Base-by-base conservation (phyloP, 169 alveolate genomes). In the Ichthyophthirius multifiliis region DNA sequence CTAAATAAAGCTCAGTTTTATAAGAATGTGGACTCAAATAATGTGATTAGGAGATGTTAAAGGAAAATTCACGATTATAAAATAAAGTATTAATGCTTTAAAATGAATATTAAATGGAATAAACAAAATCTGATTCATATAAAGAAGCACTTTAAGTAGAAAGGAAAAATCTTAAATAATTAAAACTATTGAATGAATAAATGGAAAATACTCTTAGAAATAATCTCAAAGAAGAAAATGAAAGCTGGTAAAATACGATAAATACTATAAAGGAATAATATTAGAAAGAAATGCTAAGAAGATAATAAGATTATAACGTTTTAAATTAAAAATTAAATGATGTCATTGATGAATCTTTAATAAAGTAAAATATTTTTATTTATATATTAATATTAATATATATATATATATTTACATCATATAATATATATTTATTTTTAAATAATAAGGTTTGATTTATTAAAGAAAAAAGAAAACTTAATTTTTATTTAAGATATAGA, bases 201-300 rank as follows among this genome's bases (percentile, higher is more conserved):
- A 34, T 67, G 46, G 77, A 67, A 41, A 37, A 37, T 67, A 27
- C 77, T 23, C 34, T 67, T 0, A 67, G 77, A 41, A 67, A 67
- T 39, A 67, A 67, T 23, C n/a, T 67, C n/a, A 67, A 62, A 67
- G 77, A 67, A 67, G 77, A 67, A 41, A 67, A 67, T 12, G 77
- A 67, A 67, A 31, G 41, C n/a, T 67, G 77, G 77, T 41, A 67
- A 31, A 67, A 23, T 39, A 44, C 31, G 0, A 67, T 39, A 6
- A 37, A 34, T 9, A 41, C 35, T 13, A 67, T 67, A 20, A 67
- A 37, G 41, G 77, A 67, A 41, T 20, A 41, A 67, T 35, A 67
- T 9, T 47, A 67, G 18, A 67, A 41, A 44, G 77, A 67, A 67
- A 67, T 67, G 43, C 35, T 67, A 27, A 37, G 20, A 37, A 67